Percentiles rank a stretch among this genome's conserved stretches.
Conservation (phyloP, 164 flowering plant genomes). For the Vitis labrusca region DNA sequence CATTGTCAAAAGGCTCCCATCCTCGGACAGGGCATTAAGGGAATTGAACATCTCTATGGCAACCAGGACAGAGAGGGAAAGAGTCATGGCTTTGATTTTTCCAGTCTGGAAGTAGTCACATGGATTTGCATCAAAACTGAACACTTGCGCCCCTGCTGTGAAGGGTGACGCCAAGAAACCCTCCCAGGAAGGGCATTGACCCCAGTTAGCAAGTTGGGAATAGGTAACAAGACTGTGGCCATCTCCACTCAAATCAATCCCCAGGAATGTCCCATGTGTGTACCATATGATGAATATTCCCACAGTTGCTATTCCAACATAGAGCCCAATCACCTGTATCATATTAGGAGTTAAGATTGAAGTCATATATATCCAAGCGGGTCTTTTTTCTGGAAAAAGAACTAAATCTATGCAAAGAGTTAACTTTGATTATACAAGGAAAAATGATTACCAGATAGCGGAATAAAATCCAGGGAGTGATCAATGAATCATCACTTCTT, state of each 20-base stretch:
- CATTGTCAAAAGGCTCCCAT: slow-evolving; percentile 70
- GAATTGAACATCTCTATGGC: slow-evolving; percentile 95
- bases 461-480: slow-evolving; percentile 80
- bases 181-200: slow-evolving; percentile 70
- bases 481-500: slow-evolving; percentile 79
- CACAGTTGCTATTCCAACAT: slow-evolving; percentile 87
- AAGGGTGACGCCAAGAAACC: slow-evolving; percentile 61
- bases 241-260: slow-evolving; percentile 70
- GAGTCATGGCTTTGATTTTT: slow-evolving; percentile 79
- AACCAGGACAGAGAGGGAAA: slow-evolving; percentile 83
- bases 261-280: slow-evolving; percentile 70
- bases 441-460: slow-evolving; percentile 67
- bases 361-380: neutral
- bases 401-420: no score
- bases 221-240: slow-evolving; percentile 79
- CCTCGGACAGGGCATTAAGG: slow-evolving; percentile 82
- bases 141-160: slow-evolving; percentile 61
- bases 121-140: slow-evolving; percentile 59
- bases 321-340: slow-evolving; percentile 74
- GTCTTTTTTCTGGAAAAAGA: no score
- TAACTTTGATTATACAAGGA: no score
- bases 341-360: neutral
- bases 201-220: slow-evolving; percentile 83
- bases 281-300: slow-evolving; percentile 87
- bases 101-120: slow-evolving; percentile 81